Evolutionary conservation across 352 stramenopile genomes (phyloP).

Genomic region (Salisapilia sapeloensis): DNA sequence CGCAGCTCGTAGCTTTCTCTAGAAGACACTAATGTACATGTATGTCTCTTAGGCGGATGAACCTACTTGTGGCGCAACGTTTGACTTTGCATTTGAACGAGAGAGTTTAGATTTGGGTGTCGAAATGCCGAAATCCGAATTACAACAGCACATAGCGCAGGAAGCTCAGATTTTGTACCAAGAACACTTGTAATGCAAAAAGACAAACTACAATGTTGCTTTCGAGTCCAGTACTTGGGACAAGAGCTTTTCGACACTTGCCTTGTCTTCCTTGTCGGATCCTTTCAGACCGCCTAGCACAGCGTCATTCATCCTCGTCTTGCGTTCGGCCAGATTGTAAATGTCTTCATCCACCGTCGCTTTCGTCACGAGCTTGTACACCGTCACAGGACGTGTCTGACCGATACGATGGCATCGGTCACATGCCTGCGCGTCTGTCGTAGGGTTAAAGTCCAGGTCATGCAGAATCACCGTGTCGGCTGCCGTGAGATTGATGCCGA

Average conservation of each 20-base stretch:
- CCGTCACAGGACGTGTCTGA: constrained; percentile 75
- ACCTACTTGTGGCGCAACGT: constrained; percentile 50
- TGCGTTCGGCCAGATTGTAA: constrained; percentile 64
- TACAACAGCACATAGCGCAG: constrained; percentile 68
- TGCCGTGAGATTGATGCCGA: constrained; percentile 96
- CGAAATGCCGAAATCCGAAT: constrained; percentile 73
- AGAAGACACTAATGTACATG: background rate
- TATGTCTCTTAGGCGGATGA: constrained; percentile 48
- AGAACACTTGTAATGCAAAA: no score
- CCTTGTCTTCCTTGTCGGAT: constrained; percentile 10
- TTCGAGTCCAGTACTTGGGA: no score
- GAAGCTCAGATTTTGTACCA: no score
- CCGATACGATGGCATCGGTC: constrained; percentile 85
- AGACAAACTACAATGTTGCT: no score
- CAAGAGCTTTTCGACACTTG: no score
- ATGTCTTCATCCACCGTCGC: constrained; percentile 88
- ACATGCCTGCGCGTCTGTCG: constrained; percentile 71
- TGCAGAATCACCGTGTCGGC: constrained; percentile 83
- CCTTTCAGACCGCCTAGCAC: constrained; percentile 74
- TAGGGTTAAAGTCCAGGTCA: constrained; percentile 79
- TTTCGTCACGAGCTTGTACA: constrained; percentile 87
- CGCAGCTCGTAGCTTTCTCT: background rate
- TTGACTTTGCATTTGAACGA: constrained; percentile 81
- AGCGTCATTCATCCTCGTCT: constrained; percentile 77
- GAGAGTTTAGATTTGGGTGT: constrained; percentile 64